Conservation (phyloP, 2,329 filamentous ascomycete genomes). For the Setomelanomma holmii region DNA sequence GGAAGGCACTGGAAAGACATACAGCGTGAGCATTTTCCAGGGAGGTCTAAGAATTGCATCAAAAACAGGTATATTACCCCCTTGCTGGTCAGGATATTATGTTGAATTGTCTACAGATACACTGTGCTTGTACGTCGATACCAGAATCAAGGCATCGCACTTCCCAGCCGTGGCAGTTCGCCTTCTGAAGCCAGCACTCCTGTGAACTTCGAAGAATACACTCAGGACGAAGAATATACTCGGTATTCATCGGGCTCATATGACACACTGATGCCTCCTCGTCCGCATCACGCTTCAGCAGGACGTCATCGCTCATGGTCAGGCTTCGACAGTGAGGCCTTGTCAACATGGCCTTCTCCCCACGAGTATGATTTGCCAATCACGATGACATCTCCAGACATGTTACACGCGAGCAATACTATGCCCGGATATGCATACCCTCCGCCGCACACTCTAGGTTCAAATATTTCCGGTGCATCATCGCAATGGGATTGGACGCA, state of each 20-base stretch:
- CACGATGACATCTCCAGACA: constrained; percentile 10
- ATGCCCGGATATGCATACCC: constrained; percentile 14
- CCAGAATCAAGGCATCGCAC: constrained; percentile 37
- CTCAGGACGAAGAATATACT: constrained; percentile 28
- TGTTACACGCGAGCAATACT: constrained; percentile 12
- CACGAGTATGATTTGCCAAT: constrained; percentile 24
- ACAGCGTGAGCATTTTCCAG: constrained; percentile 41
- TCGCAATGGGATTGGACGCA: constrained; percentile 26
- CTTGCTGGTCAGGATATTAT: background rate
- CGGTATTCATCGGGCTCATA: constrained; percentile 20
- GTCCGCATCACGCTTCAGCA: constrained; percentile 25
- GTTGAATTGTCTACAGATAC: constrained; percentile 24
- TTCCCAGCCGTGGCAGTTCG: constrained; percentile 30
- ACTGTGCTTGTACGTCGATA: constrained; percentile 41
- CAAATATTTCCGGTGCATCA: constrained; percentile 11
- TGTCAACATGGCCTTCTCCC: constrained; percentile 32
- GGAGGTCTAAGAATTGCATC: constrained; percentile 48
- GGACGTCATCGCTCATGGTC: constrained; percentile 31
- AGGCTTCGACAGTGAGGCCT: constrained; percentile 22
- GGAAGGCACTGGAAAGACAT: constrained; percentile 52
- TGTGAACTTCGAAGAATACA: constrained; percentile 13
- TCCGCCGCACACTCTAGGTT: constrained; percentile 17
- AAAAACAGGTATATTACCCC: constrained; percentile 45
- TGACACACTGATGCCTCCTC: constrained; percentile 24
- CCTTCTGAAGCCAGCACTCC: constrained; percentile 28